Conservation (phyloP, 2,329 filamentous ascomycete genomes). For the Boeremia lycopersici region DNA sequence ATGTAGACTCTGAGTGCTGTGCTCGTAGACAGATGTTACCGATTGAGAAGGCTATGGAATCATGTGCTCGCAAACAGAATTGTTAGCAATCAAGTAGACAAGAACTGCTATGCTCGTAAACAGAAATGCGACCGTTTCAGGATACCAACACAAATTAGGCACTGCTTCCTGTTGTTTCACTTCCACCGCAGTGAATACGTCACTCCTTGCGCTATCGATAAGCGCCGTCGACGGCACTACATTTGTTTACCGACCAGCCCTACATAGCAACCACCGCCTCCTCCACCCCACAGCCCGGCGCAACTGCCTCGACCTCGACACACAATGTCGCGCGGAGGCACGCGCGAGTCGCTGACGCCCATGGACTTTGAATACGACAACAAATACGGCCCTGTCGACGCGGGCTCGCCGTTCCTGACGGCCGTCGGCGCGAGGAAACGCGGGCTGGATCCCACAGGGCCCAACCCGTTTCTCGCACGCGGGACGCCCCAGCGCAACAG, state of each 20-base stretch:
- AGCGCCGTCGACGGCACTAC: neutral
- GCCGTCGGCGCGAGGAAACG: constrained; percentile 46
- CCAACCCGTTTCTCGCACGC: constrained; percentile 15
- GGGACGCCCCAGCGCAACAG: constrained; percentile 10
- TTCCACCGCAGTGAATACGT: neutral
- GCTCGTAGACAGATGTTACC: no score
- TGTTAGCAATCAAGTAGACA: no score
- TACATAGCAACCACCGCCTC: constrained; percentile 11
- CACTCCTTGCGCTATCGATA: constrained; percentile 8
- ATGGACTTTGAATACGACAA: constrained; percentile 64
- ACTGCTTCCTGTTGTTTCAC: neutral
- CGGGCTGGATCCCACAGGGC: constrained; percentile 31
- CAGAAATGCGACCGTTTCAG: neutral
- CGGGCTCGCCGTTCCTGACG: constrained; percentile 55
- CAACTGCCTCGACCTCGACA: neutral
- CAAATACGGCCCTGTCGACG: constrained; percentile 52
- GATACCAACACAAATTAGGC: neutral
- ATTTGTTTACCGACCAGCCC: constrained; percentile 14
- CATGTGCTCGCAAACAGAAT: no score
- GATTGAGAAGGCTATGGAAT: no score
- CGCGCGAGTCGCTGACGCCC: constrained; percentile 51
- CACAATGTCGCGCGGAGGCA: constrained; percentile 28
- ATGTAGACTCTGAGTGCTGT: no score
- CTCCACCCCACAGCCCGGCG: constrained; percentile 12
- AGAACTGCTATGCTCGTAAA: no score